Percentiles rank a stretch among this genome's conserved stretches.
These are phyloP conservation scores for Schoenoplectus tabernaemontani DNA, from an alignment of 202 grass and related monocot genomes.

Conservation along the genomic window DNA sequence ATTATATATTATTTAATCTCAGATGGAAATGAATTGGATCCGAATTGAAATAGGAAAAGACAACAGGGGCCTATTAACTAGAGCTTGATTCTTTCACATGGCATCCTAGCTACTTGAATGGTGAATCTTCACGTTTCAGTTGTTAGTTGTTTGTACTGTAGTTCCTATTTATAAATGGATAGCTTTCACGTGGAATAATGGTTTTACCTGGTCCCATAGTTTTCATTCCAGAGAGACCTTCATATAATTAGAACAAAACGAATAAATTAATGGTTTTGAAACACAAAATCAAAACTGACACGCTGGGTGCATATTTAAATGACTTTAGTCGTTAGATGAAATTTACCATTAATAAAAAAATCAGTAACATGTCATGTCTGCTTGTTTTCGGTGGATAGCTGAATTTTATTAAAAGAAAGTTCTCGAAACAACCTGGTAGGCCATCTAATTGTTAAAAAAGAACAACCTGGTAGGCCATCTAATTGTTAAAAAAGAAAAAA, in stretches of 20 bases:
- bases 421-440: not conserved
- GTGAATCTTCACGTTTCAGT: not conserved
- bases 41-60: not conserved
- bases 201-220: not conserved
- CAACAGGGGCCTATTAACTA: not conserved
- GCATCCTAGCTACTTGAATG: not conserved
- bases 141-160: constrained; percentile 8
- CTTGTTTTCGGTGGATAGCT: not conserved
- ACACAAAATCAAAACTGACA: not conserved
- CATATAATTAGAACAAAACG: not conserved
- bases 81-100: constrained; percentile 18
- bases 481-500: too few species aligned
- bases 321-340: not conserved
- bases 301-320: not conserved
- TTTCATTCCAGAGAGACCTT: constrained; percentile 2
- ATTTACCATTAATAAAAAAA: not conserved
- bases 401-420: not conserved
- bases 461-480: too few species aligned
- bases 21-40: too few species aligned
- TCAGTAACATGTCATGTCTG: not conserved
- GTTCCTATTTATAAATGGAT: not conserved
- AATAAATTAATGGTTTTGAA: not conserved
- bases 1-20: too few species aligned
- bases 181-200: not conserved
- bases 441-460: too few species aligned